Evolutionary conservation across 2,329 filamentous ascomycete species (phyloP), one percentile per base, ranked within the genome.

Genomic region (Aureobasidium lini): DNA sequence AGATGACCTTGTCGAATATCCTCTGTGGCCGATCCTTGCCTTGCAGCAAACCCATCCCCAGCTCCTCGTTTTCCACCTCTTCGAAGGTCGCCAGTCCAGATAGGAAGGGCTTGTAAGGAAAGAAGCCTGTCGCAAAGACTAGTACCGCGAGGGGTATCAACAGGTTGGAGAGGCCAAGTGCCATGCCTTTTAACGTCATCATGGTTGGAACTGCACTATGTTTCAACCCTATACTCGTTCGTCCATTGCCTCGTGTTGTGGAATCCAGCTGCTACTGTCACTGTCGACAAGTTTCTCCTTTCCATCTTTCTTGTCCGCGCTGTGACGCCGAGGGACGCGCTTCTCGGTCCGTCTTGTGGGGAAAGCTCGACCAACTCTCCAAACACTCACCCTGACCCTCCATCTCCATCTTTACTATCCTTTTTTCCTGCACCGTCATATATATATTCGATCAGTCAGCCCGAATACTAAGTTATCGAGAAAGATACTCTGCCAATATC

Each of bases 31-130:
- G 18, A 77, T 84, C 81, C 79, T 48, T 78, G 75, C 31, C 82
- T 70, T 49, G 40, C 37, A 54, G 32, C 11, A 50, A 10, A 1
- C 50, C 47, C 32, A 63, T 32, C 50, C 57, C 60, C 18, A 60
- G 40, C 56, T 61, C 63, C 53, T 59, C 50, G 47, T 63, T 52
- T 48, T 63, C 43, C 15, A 58, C 60, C 56, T 69, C 64, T 37
- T 66, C 63, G 40, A 69, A 68, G 1, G 64, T 67, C 15, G 94
- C 92, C 48, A 96, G 77, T 4, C 94, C 94, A 10, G 92, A 85
- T 49, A 99, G 80, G 65, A 96, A 88, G 2, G 94, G 91, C 70
- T 99, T 99, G 75, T 97, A 96, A 7, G 94, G 94, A 70, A 99
- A 99, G 80, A 99, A 99, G 13, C 94, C 93, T 34, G 85, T 84